Base-by-base conservation (phyloP, 2,329 filamentous ascomycete species). In the Claviceps sp. region DNA sequence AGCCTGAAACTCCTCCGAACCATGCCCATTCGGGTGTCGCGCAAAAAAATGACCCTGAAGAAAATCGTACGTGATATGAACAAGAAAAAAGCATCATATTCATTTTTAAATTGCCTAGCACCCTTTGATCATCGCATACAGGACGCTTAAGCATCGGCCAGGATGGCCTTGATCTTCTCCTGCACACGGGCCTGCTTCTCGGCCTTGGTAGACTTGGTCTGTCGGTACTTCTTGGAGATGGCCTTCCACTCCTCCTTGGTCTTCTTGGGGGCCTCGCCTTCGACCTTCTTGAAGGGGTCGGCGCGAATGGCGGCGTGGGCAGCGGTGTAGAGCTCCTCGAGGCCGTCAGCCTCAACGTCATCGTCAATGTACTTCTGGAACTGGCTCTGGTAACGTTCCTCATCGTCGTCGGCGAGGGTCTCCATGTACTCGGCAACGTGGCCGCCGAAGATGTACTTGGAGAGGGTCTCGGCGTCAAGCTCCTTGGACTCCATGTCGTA, bases 371-470 rank as follows among this genome's bases (percentile, higher is more conserved):
- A 98, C 76, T 93, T 85, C 73, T 84, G 79, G 86, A 98, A 98
- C 81, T 98, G 93, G 65, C 82, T 84, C 82, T 91, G 91, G 88
- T 89, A 98, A 71, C 93, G 90, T 84, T 98, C 93, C 87, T 98
- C 93, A 70, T 98, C 93, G 71, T 98, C 93, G 67, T 98, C 93
- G 75, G 93, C 93, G 60, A 98, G 87, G 55, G 86, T 93, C 85
- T 98, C 93, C 93, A 98, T 98, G 85, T 98, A 98, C 84, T 98
- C 93, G 64, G 91, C 90, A 60, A 98, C 88, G 83, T 98, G 93
- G 57, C 93, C 91, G 69, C 81, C 93, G 74, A 88, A 91, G 81
- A 98, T 98, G 86, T 98, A 98, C 81, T 90, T 95, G 82, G 91
- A 89, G 70, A 98, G 88, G 62, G 82, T 86, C 74, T 98, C 93